Evolutionary conservation across 2,329 filamentous ascomycete species (phyloP).

Genomic region (Dothiorella sarmentorum): DNA sequence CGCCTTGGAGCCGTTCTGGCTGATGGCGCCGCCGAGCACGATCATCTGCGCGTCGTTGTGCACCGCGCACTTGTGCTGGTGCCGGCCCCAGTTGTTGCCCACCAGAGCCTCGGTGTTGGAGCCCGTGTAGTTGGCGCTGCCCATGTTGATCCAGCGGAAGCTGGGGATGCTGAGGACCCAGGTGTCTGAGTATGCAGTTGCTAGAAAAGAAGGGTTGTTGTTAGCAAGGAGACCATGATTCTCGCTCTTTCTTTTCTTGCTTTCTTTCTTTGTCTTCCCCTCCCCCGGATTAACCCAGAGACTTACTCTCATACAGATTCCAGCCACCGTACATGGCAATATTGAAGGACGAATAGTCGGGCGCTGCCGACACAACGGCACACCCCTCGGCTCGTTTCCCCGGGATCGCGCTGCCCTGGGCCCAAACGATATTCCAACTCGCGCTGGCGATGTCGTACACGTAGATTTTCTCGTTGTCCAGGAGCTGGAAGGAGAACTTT

Average conservation of each 20-base stretch:
- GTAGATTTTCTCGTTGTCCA: background rate
- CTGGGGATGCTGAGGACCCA: constrained; percentile 14
- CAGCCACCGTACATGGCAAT: constrained; percentile 18
- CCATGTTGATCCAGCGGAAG: constrained; percentile 17
- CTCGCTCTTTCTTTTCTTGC: too few species aligned
- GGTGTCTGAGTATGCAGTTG: background rate
- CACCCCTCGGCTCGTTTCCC: background rate
- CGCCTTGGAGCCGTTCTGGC: background rate
- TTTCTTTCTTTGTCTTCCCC: too few species aligned
- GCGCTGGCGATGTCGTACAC: constrained; percentile 11
- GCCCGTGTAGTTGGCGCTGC: background rate
- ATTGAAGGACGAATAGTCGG: constrained; percentile 15
- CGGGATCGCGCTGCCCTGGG: constrained; percentile 10
- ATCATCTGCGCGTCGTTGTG: constrained; percentile 17
- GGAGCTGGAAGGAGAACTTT: background rate
- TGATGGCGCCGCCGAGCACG: constrained; percentile 13
- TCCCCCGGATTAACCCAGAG: too few species aligned
- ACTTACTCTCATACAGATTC: background rate
- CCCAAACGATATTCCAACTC: constrained; percentile 12
- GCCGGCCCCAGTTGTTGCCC: background rate
- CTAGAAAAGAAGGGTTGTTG: background rate
- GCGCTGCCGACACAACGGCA: constrained; percentile 8
- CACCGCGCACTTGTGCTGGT: constrained; percentile 7
- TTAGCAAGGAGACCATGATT: too few species aligned
- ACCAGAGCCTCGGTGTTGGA: background rate